phyloP scores from a whole-genome alignment of 78 protist genomes.

The Chrysochromulina tobinii region DNA sequence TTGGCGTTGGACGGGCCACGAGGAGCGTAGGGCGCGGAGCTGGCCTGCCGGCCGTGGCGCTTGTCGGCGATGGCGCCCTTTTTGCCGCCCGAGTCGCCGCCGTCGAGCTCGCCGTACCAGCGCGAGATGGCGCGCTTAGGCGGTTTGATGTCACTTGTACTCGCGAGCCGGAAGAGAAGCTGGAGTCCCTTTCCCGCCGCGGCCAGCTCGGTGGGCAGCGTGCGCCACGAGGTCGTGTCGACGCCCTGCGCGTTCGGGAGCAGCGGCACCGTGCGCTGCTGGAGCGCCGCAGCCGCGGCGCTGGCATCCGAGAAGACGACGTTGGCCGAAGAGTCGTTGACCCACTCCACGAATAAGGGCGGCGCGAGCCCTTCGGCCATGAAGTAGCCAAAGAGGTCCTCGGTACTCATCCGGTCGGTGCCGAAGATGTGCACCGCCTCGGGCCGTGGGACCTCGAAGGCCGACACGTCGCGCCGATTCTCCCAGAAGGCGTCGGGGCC shows the following conservation, averaged over 20 bases:
- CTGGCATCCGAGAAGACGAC: not conserved
- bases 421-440: not conserved
- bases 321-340: constrained; percentile 13
- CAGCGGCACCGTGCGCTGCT: not conserved
- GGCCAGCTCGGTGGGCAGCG: not conserved
- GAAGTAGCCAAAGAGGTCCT: not conserved
- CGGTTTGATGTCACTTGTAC: not conserved
- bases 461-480: not conserved
- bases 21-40: no score
- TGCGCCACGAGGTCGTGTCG: not conserved
- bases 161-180: not conserved
- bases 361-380: not conserved
- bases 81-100: no score
- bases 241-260: not conserved
- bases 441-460: not conserved
- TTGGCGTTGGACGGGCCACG: no score
- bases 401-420: not conserved
- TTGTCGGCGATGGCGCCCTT: no score
- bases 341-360: not conserved
- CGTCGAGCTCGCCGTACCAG: not conserved
- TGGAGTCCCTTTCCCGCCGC: not conserved
- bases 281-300: not conserved
- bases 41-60: no score
- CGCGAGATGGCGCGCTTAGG: not conserved
- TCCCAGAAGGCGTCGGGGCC: not conserved